phyloP scores from a whole-genome alignment of 768 basidiomycete genomes.

The Pulveroboletus sp. region DNA sequence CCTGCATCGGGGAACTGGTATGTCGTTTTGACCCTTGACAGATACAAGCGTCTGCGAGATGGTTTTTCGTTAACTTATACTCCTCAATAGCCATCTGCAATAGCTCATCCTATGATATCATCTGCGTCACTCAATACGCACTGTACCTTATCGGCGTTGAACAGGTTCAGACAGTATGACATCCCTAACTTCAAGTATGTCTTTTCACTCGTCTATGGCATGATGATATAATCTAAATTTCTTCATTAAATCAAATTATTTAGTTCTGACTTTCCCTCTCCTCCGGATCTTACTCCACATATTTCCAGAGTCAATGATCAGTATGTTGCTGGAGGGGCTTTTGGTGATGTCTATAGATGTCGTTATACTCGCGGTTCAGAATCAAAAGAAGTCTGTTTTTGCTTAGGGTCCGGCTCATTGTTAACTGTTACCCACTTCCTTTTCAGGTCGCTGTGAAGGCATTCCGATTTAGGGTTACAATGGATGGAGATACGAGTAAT shows the following conservation, averaged over 20 bases:
- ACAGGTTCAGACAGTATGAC: background rate
- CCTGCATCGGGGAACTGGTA: background rate
- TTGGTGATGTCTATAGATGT: slow-evolving; percentile 15
- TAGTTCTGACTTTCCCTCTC: background rate
- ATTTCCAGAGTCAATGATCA: background rate
- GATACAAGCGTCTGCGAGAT: background rate
- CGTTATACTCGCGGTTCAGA: background rate
- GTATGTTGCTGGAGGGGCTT: slow-evolving; percentile 6
- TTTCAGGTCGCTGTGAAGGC: slow-evolving; percentile 24
- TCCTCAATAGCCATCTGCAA: background rate
- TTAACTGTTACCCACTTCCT: background rate
- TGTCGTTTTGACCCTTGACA: background rate
- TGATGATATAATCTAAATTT: too few relatives aligned
- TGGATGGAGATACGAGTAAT: background rate
- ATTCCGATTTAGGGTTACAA: slow-evolving; percentile 5
- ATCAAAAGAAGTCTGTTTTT: background rate
- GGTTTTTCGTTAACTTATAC: background rate
- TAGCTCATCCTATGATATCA: background rate
- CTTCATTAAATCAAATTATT: too few relatives aligned
- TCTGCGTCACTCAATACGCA: background rate
- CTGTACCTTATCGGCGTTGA: background rate
- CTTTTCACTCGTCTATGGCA: background rate
- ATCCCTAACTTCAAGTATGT: background rate
- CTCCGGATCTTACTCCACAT: slow-evolving; percentile 7
- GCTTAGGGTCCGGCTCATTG: background rate